Evolutionary conservation across 345 rosid genomes (phyloP), one percentile per base, ranked within the genome.

Genomic region (Lepidium didymum): DNA sequence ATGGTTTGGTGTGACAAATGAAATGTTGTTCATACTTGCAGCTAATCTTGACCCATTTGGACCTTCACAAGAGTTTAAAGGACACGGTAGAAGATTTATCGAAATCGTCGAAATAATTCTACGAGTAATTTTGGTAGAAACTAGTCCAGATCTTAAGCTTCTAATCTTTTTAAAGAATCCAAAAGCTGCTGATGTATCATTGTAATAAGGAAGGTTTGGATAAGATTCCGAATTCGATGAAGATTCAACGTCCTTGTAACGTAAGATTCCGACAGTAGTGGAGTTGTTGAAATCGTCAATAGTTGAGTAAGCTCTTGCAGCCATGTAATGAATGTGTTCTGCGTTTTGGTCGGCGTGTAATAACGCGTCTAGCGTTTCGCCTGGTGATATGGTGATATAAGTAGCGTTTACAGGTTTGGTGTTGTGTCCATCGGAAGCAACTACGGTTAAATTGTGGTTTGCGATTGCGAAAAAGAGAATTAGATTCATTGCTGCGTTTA

Each of bases 361-460:
- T 45, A 88, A 64, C 14, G 63, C 64, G 63, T 88, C 91, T 35
- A 79, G 75, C 47, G 87, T 75, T 77, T 88, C 85, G 5, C 89
- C 89, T 0, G 91, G 89, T 2, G 89, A 50, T 27, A 88, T 84
- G 45, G 73, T 19, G 6, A 86, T 10, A 70, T 79, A 84, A 50
- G 57, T 41, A 1, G 51, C 47, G 7, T 68, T 60, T 7, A 77
- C 21, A 19, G 85, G 87, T 40, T 80, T 87, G 16, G 78, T 74
- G 83, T 85, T 85, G 56, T 64, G 45, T 13, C 78, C 93, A 14
- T 85, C 93, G 2, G 74, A 44, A 7, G 77, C 80, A 1, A 83
- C 80, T 3, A 80, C 80, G 0, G 81, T 79, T 25, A 87, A 70
- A 0, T 21, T 56, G 62, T 85, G 90, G 0, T 79, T 62, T 4